Conservation (phyloP, 2,329 filamentous ascomycete genomes). For the Pestalotiopsis sp. region DNA sequence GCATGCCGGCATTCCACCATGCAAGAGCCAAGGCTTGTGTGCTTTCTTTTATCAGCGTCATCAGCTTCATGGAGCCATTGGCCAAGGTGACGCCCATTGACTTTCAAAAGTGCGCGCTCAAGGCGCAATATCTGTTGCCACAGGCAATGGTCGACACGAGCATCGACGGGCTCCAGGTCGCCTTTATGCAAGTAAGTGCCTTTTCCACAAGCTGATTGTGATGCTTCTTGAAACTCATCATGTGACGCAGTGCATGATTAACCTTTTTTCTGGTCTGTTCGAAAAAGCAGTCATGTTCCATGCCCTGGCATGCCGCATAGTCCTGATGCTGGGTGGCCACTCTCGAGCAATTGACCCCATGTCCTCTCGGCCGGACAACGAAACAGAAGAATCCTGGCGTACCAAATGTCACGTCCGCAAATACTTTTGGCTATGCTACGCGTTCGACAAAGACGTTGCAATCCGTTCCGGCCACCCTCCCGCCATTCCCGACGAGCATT, state of each 20-base stretch:
- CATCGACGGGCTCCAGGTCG: slow-evolving; percentile 44
- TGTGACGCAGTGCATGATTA: slow-evolving; percentile 37
- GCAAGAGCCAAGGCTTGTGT: slow-evolving; percentile 46
- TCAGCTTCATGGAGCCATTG: slow-evolving; percentile 25
- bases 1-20: slow-evolving; percentile 17
- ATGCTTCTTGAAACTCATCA: background rate
- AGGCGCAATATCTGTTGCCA: slow-evolving; percentile 43
- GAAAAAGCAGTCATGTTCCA: slow-evolving; percentile 45
- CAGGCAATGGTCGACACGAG: slow-evolving; percentile 44
- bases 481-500: slow-evolving; percentile 50
- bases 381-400: slow-evolving; percentile 20
- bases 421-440: slow-evolving; percentile 58
- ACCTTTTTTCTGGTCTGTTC: slow-evolving; percentile 48
- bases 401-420: slow-evolving; percentile 36
- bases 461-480: slow-evolving; percentile 56
- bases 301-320: slow-evolving; percentile 45
- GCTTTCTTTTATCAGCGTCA: slow-evolving; percentile 47
- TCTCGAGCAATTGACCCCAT: slow-evolving; percentile 20
- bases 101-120: slow-evolving; percentile 39
- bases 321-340: slow-evolving; percentile 53
- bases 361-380: background rate
- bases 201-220: background rate
- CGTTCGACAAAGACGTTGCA: slow-evolving; percentile 57
- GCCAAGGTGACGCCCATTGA: slow-evolving; percentile 31
- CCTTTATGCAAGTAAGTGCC: slow-evolving; percentile 48